Evolutionary conservation across 2,329 filamentous ascomycete species (phyloP), one percentile per base, ranked within the genome.

Genomic region (Aspergillus calidoustus): DNA sequence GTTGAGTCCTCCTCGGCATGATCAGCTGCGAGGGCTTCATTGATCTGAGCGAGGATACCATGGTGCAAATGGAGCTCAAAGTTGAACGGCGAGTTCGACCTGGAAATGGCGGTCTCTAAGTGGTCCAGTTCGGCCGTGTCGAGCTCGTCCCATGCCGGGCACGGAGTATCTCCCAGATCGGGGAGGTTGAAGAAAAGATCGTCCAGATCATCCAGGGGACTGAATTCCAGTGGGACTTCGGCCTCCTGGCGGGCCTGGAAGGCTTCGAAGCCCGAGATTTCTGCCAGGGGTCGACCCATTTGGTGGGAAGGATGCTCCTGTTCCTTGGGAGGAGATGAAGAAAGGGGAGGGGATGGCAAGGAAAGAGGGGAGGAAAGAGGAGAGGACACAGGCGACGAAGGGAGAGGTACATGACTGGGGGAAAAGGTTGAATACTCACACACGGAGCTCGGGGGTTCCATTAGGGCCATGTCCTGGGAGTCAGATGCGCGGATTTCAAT

Each of bases 381-480:
- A 30, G 25, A 13, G 13, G 30, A 22, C 7, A 44, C 34, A 25
- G 30, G 25, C 41, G 49, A 15, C 17, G 31, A 15, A 13, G 23
- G 55, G 1, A 25, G 11, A 11, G 9, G 34, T 41, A 13, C 34
- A 41, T 41, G 13, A 6, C 34, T 13, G 15, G 34, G 34, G 22
- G 23, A 28, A 17, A 44, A 47, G 22, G 28, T 23, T 3, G 41
- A 22, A 30, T 34, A 64, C 67, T 68, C 62, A 69, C 67, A 41
- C 31, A 63, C 60, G 23, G 54, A 59, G 43, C n/a, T 59, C 17
- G 59, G 59, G 22, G 53, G 59, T 52, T 69, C 66, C 48, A 55
- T 52, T 7, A 62, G 23, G 48, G 53, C 53, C 49, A 41, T 54
- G 44, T 49, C 60, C 43, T 49, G 28, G 25, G 41, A 30, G 34